phyloP scores from a whole-genome alignment of 2,329 filamentous ascomycete species.

The Xylariales sp. region DNA sequence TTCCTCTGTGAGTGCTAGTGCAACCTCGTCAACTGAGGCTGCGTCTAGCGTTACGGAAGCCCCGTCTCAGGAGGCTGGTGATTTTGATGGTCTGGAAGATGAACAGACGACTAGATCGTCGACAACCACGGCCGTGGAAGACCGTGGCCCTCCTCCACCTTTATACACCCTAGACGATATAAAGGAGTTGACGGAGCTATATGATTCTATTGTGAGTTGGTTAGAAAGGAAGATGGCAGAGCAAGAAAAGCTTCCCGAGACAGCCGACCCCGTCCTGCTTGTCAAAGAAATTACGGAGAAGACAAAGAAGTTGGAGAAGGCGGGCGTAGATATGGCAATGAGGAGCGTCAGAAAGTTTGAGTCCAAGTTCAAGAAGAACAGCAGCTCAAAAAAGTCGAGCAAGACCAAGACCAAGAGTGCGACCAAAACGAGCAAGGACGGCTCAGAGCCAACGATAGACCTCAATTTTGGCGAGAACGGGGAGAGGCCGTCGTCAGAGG shows the following conservation, averaged over 20 bases:
- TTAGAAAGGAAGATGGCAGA: slow-evolving; percentile 75
- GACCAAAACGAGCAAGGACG: slow-evolving; percentile 51
- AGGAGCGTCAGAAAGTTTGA: slow-evolving; percentile 72
- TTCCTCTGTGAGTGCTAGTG: slow-evolving; percentile 62
- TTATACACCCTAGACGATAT: slow-evolving; percentile 81
- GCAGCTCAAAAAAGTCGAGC: slow-evolving; percentile 54
- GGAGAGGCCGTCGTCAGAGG: slow-evolving; percentile 58
- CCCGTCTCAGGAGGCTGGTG: slow-evolving; percentile 58
- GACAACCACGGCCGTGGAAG: slow-evolving; percentile 59
- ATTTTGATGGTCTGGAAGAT: slow-evolving; percentile 83
- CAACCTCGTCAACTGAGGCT: slow-evolving; percentile 55
- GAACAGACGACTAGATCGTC: slow-evolving; percentile 59
- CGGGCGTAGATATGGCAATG: slow-evolving; percentile 75
- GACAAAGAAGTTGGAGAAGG: slow-evolving; percentile 77
- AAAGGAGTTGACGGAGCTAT: slow-evolving; percentile 69
- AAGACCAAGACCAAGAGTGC: slow-evolving; percentile 56
- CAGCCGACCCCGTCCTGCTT: slow-evolving; percentile 80
- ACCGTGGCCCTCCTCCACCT: slow-evolving; percentile 68
- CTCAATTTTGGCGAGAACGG: slow-evolving; percentile 54
- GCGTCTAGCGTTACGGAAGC: slow-evolving; percentile 60
- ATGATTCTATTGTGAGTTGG: slow-evolving; percentile 76
- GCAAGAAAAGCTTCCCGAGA: slow-evolving; percentile 76
- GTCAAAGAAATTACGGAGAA: slow-evolving; percentile 77
- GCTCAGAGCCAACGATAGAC: slow-evolving; percentile 56
- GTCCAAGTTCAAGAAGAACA: slow-evolving; percentile 58